phyloP scores from a whole-genome alignment of 352 stramenopile genomes.

The Globisporangium cederbergense region DNA sequence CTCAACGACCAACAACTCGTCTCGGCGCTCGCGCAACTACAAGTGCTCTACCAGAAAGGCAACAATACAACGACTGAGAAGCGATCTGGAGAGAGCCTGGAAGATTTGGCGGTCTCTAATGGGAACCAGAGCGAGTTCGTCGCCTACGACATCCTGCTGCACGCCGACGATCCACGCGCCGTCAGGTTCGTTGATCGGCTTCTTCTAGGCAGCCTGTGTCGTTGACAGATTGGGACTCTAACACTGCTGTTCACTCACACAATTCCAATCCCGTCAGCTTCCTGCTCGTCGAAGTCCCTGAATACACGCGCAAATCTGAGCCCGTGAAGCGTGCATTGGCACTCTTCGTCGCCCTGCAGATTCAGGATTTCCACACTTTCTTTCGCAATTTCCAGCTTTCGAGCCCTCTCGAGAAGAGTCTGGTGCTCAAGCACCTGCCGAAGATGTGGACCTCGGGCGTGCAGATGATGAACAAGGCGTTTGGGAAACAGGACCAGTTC shows the following conservation, averaged over 20 bases:
- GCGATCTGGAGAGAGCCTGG: background rate
- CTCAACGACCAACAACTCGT: slow-evolving; percentile 68
- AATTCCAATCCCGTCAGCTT: slow-evolving; percentile 9
- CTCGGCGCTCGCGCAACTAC: slow-evolving; percentile 55
- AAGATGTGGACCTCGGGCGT: slow-evolving; percentile 34
- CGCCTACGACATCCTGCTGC: slow-evolving; percentile 58
- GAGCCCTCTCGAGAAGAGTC: slow-evolving; percentile 35
- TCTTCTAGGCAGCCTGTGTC: too few species aligned
- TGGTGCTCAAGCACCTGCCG: slow-evolving; percentile 36
- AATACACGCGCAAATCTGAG: slow-evolving; percentile 13
- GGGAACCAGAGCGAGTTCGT: slow-evolving; percentile 32
- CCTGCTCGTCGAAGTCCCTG: slow-evolving; percentile 33
- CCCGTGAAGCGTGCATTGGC: slow-evolving; percentile 35
- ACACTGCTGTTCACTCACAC: background rate
- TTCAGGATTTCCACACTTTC: slow-evolving; percentile 38
- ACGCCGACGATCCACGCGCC: slow-evolving; percentile 39
- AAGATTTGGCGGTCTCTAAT: background rate
- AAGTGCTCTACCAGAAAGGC: slow-evolving; percentile 29
- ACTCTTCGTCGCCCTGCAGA: slow-evolving; percentile 56
- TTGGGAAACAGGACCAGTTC: slow-evolving; percentile 59
- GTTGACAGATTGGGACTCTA: slow-evolving; percentile 5
- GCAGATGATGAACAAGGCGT: slow-evolving; percentile 56
- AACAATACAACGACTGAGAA: slow-evolving; percentile 12
- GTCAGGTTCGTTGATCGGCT: slow-evolving; percentile 24
- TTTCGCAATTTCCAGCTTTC: slow-evolving; percentile 22